A percentile compares a stretch with the other conserved stretches of the same genome.
Evolutionary conservation across 495 filamentous ascomycete species (phyloP).

Genomic region (Letharia columbiana): DNA sequence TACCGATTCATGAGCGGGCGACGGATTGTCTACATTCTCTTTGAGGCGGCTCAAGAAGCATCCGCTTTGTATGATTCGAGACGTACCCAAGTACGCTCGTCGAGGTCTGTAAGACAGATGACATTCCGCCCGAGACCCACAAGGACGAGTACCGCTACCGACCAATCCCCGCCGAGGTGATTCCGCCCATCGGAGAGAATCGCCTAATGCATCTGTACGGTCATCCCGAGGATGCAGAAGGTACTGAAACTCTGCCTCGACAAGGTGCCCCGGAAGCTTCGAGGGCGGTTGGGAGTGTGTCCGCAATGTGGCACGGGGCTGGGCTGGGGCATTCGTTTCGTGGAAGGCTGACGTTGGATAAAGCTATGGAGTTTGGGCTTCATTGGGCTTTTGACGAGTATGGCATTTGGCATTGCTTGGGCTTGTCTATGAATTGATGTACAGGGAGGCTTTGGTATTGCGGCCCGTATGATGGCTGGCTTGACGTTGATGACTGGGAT

Average conservation of each 20-base stretch:
- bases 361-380: constrained; percentile 8
- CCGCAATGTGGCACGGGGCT: constrained; percentile 12
- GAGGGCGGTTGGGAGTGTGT: constrained; percentile 9
- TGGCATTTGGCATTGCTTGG: constrained; percentile 15
- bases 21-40: constrained; percentile 23
- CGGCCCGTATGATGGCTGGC: constrained; percentile 9
- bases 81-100: constrained; percentile 32
- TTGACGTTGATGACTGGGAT: constrained; percentile 11
- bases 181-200: constrained; percentile 32
- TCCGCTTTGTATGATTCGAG: constrained; percentile 35
- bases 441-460: constrained; percentile 20
- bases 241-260: constrained; percentile 6
- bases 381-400: constrained; percentile 2
- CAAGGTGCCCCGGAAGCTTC: constrained; percentile 16
- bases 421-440: constrained; percentile 13
- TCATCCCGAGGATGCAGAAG: constrained; percentile 31
- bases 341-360: constrained; percentile 15
- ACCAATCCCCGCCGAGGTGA: constrained; percentile 30
- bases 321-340: constrained; percentile 22
- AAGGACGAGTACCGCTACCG: constrained; percentile 27
- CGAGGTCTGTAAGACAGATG: constrained; percentile 31
- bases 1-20: constrained; percentile 28
- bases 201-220: constrained; percentile 34
- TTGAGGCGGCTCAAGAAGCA: constrained; percentile 29
- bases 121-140: constrained; percentile 26